These are phyloP conservation scores for Backusella sp. DNA, from an alignment of 192 early-diverging fungal species.

Conservation along the genomic window DNA sequence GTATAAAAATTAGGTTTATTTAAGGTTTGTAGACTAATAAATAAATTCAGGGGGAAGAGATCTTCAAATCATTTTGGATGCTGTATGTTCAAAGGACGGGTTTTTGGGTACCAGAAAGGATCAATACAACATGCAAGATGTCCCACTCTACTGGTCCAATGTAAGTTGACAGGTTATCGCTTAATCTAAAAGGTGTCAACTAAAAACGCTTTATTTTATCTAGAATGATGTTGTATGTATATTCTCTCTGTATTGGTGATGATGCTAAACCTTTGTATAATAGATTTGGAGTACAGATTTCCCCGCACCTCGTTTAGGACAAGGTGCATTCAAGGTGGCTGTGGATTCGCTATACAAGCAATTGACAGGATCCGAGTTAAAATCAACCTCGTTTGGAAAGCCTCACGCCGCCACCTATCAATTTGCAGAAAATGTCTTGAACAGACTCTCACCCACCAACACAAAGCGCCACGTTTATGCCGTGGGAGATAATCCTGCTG, in stretches of 20 bases:
- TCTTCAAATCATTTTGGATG: slow-evolving; percentile 76
- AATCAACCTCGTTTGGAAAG: slow-evolving; percentile 80
- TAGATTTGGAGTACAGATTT: slow-evolving; percentile 87
- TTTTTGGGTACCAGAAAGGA: slow-evolving; percentile 52
- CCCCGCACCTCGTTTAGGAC: slow-evolving; percentile 73
- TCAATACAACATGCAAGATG: slow-evolving; percentile 41
- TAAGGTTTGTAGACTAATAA: background rate
- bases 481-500: slow-evolving; percentile 67
- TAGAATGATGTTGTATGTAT: slow-evolving; percentile 31
- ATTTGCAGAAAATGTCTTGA: slow-evolving; percentile 58
- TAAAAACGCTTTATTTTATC: background rate
- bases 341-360: slow-evolving; percentile 66
- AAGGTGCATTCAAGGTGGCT: slow-evolving; percentile 76
- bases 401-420: slow-evolving; percentile 74
- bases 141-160: slow-evolving; percentile 83
- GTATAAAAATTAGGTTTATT: background rate
- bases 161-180: slow-evolving; percentile 21
- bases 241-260: slow-evolving; percentile 6
- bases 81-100: slow-evolving; percentile 61
- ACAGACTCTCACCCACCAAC: slow-evolving; percentile 21
- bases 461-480: slow-evolving; percentile 43
- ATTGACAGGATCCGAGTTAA: slow-evolving; percentile 46
- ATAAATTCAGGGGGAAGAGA: slow-evolving; percentile 71
- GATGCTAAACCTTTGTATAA: background rate
- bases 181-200: background rate